Evolutionary conservation across 202 grass and related monocot genomes (phyloP).

Genomic region (Eragrostis tef): DNA sequence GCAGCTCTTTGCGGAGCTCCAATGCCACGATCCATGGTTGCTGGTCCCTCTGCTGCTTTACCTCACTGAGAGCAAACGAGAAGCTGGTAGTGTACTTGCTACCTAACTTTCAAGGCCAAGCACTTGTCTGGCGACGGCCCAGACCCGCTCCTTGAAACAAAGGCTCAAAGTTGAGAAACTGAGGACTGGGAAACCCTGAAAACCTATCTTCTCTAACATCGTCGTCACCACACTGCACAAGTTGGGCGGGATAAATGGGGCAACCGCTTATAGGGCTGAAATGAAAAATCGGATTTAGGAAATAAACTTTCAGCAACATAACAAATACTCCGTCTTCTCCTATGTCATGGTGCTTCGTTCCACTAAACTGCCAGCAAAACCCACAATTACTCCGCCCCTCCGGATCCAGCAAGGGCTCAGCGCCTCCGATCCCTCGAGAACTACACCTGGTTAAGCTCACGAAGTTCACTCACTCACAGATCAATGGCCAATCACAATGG

Average conservation of each 20-base stretch:
- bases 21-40: neutral
- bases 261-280: neutral
- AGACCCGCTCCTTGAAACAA: neutral
- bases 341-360: neutral
- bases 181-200: neutral
- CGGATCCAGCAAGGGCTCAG: neutral
- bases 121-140: neutral
- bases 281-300: conserved; percentile 6
- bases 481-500: neutral
- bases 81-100: neutral
- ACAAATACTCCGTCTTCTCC: neutral
- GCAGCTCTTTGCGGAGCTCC: neutral
- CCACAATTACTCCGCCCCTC: neutral
- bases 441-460: neutral
- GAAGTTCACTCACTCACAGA: neutral
- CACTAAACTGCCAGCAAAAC: neutral
- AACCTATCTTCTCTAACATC: neutral
- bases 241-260: neutral
- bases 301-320: conserved; percentile 24
- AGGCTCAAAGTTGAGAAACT: neutral
- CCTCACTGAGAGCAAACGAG: neutral
- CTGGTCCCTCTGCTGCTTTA: neutral
- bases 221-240: neutral
- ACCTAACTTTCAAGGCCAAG: neutral
- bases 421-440: neutral